Evolutionary conservation across 345 rosid species (phyloP).

Genomic region (Eutrema heterophyllum): DNA sequence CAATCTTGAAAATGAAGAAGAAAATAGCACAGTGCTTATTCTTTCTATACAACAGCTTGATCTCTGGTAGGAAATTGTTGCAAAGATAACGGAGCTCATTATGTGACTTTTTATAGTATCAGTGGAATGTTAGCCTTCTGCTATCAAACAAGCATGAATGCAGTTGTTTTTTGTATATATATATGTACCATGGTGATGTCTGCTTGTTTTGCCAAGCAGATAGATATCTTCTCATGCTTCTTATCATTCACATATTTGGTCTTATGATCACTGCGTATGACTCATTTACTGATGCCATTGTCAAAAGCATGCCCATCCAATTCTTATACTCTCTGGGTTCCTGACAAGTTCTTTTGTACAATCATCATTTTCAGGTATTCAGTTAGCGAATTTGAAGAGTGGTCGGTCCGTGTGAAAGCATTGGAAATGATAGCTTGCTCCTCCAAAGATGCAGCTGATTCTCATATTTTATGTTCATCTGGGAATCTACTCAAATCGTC

Average conservation of each 20-base stretch:
- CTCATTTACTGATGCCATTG: conserved; percentile 4
- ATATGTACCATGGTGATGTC: background rate
- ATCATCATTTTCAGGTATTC: conserved; percentile 50
- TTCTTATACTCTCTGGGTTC: conserved; percentile 2
- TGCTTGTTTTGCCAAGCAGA: conserved; percentile 17
- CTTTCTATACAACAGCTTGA: conserved; percentile 44
- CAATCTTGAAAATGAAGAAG: conserved; percentile 70
- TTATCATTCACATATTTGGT: conserved; percentile 6
- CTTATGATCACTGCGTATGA: background rate
- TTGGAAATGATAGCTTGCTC: conserved; percentile 42
- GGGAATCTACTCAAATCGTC: conserved; percentile 35
- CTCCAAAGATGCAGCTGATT: conserved; percentile 36
- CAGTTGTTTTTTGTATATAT: conserved; percentile 2
- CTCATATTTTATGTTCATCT: conserved; percentile 47
- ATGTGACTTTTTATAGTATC: background rate
- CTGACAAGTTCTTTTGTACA: conserved; percentile 19
- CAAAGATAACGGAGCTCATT: background rate
- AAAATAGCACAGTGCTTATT: conserved; percentile 43
- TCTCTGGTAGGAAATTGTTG: conserved; percentile 47
- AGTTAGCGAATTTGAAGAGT: conserved; percentile 41
- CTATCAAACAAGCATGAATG: background rate
- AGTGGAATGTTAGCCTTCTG: background rate
- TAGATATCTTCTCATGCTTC: conserved; percentile 1
- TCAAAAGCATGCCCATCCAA: conserved; percentile 1
- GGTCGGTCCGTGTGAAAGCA: conserved; percentile 44